phyloP scores from a whole-genome alignment of 345 rosid genomes.

The Dimocarpus longan region DNA sequence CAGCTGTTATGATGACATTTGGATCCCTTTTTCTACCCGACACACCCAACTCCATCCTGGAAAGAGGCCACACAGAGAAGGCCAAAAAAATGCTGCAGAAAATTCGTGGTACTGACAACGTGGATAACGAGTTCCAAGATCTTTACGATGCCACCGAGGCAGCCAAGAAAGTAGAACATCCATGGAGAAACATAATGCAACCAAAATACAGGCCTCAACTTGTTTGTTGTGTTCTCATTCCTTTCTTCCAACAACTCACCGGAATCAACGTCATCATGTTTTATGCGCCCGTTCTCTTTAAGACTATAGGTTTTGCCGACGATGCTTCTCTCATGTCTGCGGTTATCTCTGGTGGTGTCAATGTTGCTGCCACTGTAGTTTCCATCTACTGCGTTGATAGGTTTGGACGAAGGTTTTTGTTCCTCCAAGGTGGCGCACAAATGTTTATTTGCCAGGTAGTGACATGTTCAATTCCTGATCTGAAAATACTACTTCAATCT shows the following conservation, averaged over 20 bases:
- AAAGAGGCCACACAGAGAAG: slow-evolving; percentile 56
- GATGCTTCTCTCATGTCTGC: slow-evolving; percentile 73
- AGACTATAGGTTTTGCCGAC: slow-evolving; percentile 67
- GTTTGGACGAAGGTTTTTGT: slow-evolving; percentile 66
- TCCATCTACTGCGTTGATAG: slow-evolving; percentile 59
- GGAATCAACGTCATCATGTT: slow-evolving; percentile 47
- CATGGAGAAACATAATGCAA: slow-evolving; percentile 64
- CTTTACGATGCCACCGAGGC: slow-evolving; percentile 60
- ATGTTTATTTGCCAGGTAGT: slow-evolving; percentile 72
- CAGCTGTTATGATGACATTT: slow-evolving; percentile 60
- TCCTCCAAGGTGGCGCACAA: slow-evolving; percentile 71
- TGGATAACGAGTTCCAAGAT: slow-evolving; percentile 65
- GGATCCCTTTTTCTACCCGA: slow-evolving; percentile 73
- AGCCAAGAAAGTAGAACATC: slow-evolving; percentile 57
- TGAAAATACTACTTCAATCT: too few relatives aligned
- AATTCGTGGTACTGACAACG: slow-evolving; percentile 53
- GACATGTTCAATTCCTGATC: too few relatives aligned
- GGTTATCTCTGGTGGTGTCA: slow-evolving; percentile 62
- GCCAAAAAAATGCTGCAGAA: slow-evolving; percentile 60
- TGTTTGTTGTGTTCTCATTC: slow-evolving; percentile 50
- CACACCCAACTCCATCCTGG: slow-evolving; percentile 77
- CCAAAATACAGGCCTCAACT: slow-evolving; percentile 68
- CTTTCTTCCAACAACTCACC: slow-evolving; percentile 60
- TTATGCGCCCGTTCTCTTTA: slow-evolving; percentile 73
- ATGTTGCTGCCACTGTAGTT: slow-evolving; percentile 58